Evolutionary conservation across 306 rosid genomes (phyloP), one percentile per base, ranked within the genome.

Genomic region (Luffa acutangula): DNA sequence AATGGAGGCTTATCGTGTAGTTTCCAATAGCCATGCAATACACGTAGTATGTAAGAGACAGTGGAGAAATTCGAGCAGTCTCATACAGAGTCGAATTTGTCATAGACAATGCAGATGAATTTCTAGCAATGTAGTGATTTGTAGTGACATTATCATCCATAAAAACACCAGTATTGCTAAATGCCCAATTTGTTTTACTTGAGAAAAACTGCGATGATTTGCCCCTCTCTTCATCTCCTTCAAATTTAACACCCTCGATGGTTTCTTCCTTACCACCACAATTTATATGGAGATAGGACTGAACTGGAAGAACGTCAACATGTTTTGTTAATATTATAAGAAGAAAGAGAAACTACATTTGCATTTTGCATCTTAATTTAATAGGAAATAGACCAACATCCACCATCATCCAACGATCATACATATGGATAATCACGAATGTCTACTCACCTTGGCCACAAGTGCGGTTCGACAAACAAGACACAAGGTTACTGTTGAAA

Each of bases 61-160:
- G 5, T 31, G 95, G 90, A 17, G 95, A 56, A 21, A 90, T 17
- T 63, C 92, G 92, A 2, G 92, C 92, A 2, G 93, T 86, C 76
- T 80, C 46, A 71, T 82, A 90, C 73, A 87, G 48, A 82, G 85
- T 54, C 59, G 85, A 77, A 72, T 80, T 42, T 5, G 56, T 56
- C 78, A 85, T 13, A 1, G 79, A 12, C 49, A 88, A 87, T 45
- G 6, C 48, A 3, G 87, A 78, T 67, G 62, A 0, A 81, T 83
- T 89, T 9, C 54, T 17, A 60, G 4, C 8, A 2, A 10, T 58
- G 58, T 80, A 84, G 78, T n/a, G 36, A 37, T 84, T 76, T 3
- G 36, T 0, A 18, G 18, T 0, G 31, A 25, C 31, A 17, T 21
- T 41, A 65, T 80, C 80, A 66, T 88, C 89, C 8, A 78, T 0